Conservation (phyloP, 2,329 filamentous ascomycete genomes). For the Colletotrichum agaves region DNA sequence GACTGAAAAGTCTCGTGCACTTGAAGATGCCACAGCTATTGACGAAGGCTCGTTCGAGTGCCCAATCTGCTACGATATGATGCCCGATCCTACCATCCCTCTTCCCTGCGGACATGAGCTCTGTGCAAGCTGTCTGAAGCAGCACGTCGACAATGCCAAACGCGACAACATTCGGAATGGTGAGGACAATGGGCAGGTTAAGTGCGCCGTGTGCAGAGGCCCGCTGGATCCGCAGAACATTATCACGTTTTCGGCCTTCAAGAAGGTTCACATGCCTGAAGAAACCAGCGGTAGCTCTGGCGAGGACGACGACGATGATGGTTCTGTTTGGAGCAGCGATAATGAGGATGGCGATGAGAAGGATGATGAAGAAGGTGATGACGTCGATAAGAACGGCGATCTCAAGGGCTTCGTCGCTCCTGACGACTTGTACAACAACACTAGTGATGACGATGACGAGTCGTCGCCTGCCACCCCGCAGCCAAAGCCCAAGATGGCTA, state of each 20-base stretch:
- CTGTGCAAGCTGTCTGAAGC: slow-evolving; percentile 80
- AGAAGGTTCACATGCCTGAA: slow-evolving; percentile 75
- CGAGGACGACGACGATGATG: slow-evolving; percentile 48
- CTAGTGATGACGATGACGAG: slow-evolving; percentile 44
- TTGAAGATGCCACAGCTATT: slow-evolving; percentile 49
- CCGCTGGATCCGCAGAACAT: slow-evolving; percentile 73
- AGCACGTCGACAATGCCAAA: slow-evolving; percentile 70
- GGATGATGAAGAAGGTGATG: slow-evolving; percentile 43
- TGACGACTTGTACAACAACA: slow-evolving; percentile 53
- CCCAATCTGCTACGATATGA: slow-evolving; percentile 82
- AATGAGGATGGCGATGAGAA: slow-evolving; percentile 49
- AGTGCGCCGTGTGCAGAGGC: slow-evolving; percentile 82
- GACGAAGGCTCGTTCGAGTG: slow-evolving; percentile 72
- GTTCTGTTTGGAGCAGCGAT: slow-evolving; percentile 44
- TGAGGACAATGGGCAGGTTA: slow-evolving; percentile 65
- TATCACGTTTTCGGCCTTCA: slow-evolving; percentile 80
- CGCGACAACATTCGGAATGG: slow-evolving; percentile 67
- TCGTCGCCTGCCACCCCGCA: slow-evolving; percentile 38
- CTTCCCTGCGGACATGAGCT: slow-evolving; percentile 85
- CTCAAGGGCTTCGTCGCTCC: slow-evolving; percentile 59
- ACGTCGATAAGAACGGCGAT: slow-evolving; percentile 47
- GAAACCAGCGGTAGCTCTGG: slow-evolving; percentile 45
- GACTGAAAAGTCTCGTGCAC: slow-evolving; percentile 45
- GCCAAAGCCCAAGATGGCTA: slow-evolving; percentile 17
- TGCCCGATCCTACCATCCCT: slow-evolving; percentile 79